These are phyloP conservation scores for Agrocybe pediades DNA, from an alignment of 768 basidiomycete species.

Conservation along the genomic window DNA sequence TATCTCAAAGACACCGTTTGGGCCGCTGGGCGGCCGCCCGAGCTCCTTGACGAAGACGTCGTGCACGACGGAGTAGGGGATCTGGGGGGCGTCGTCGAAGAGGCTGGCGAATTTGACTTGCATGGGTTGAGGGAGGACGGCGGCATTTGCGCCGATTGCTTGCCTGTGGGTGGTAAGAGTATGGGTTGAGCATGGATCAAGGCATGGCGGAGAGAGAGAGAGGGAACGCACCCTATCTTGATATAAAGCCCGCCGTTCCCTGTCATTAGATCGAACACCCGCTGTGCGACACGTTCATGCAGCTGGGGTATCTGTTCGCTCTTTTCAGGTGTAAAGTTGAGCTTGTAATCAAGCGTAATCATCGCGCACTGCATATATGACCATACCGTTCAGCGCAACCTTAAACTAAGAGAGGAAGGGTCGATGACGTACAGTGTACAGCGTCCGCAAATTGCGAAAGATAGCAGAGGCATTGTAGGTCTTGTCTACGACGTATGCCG, in stretches of 20 bases:
- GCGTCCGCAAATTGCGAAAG: slow-evolving; percentile 52
- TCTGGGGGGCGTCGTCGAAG: slow-evolving; percentile 88
- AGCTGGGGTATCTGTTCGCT: slow-evolving; percentile 75
- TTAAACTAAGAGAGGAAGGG: background rate
- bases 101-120: slow-evolving; percentile 80
- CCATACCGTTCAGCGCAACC: too few relatives aligned
- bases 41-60: slow-evolving; percentile 72
- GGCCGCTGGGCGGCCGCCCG: slow-evolving; percentile 62
- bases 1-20: slow-evolving; percentile 73
- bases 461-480: slow-evolving; percentile 61
- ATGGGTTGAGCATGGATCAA: background rate
- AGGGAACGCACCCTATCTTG: slow-evolving; percentile 59
- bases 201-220: slow-evolving; percentile 55
- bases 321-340: slow-evolving; percentile 79
- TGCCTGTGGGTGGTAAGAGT: slow-evolving; percentile 45
- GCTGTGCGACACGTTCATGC: slow-evolving; percentile 81
- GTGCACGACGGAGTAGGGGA: slow-evolving; percentile 70
- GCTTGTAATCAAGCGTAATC: slow-evolving; percentile 83
- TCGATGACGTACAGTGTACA: slow-evolving; percentile 43
- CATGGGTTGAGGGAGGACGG: slow-evolving; percentile 80
- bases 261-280: slow-evolving; percentile 75
- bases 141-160: slow-evolving; percentile 83
- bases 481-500: slow-evolving; percentile 47
- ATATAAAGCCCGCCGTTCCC: slow-evolving; percentile 87
- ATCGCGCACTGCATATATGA: slow-evolving; percentile 58